Percentiles rank a stretch among this genome's conserved stretches.
These are phyloP conservation scores for Candida germanica DNA, from an alignment of 805 yeast species.

Conservation along the genomic window DNA sequence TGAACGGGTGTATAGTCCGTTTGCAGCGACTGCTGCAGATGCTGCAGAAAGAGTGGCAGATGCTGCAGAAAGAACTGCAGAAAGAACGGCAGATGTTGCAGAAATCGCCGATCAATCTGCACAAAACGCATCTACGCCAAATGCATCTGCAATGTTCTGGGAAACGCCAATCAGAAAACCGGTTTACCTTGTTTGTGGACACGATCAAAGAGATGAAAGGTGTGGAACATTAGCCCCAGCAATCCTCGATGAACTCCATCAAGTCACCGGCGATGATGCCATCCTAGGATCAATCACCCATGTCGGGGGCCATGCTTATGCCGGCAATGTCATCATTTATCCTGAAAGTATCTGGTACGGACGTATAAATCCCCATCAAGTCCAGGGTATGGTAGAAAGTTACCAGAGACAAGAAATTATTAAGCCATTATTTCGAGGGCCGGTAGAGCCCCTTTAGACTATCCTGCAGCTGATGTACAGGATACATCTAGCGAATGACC, in stretches of 20 bases:
- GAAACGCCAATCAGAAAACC: constrained; percentile 16
- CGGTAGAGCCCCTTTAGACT: too few relatives aligned
- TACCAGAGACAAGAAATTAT: constrained; percentile 49
- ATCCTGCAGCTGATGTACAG: too few relatives aligned
- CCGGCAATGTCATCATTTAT: constrained; percentile 72
- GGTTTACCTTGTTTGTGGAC: constrained; percentile 63
- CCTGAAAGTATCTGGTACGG: constrained; percentile 69
- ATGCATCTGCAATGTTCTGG: background rate
- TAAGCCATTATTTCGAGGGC: constrained; percentile 55
- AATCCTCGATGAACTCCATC: constrained; percentile 49
- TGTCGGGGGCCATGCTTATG: constrained; percentile 83
- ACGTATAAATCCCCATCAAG: constrained; percentile 59
- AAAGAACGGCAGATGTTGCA: background rate
- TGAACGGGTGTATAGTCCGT: constrained; percentile 25
- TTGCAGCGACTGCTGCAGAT: constrained; percentile 8
- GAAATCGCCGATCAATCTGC: background rate
- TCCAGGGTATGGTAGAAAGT: constrained; percentile 67
- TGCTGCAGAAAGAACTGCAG: too few relatives aligned
- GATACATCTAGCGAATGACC: too few relatives aligned
- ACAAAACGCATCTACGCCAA: too few relatives aligned
- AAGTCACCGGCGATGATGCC: constrained; percentile 22
- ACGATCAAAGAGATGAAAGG: constrained; percentile 55
- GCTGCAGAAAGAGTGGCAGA: background rate
- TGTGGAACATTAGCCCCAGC: constrained; percentile 70
- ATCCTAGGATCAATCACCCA: constrained; percentile 64